Conservation (phyloP, 257 asterid species). For the Nemophila menziesii region DNA sequence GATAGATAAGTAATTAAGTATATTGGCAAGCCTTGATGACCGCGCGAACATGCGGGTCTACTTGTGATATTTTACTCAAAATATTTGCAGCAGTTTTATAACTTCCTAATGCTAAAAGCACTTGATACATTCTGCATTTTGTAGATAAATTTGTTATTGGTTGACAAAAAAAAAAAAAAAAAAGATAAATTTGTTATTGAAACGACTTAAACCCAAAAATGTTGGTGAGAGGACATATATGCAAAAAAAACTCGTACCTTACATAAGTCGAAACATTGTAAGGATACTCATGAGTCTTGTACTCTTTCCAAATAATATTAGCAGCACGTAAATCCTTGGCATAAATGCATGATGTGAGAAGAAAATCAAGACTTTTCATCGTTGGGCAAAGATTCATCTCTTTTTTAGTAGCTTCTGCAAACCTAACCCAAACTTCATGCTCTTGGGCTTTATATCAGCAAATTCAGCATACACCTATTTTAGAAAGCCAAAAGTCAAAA, state of each 20-base stretch:
- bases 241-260: conserved; percentile 50
- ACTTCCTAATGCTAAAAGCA: conserved; percentile 72
- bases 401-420: conserved; percentile 59
- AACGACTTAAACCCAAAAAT: too few species aligned
- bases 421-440: conserved; percentile 57
- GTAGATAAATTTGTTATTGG: too few species aligned
- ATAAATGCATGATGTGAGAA: conserved; percentile 56
- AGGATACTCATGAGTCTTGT: conserved; percentile 56
- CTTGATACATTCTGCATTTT: conserved; percentile 93
- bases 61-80: conserved; percentile 35
- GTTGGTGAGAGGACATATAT: not conserved
- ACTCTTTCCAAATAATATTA: conserved; percentile 68
- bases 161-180: too few species aligned
- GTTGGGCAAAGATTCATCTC: conserved; percentile 63
- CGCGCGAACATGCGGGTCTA: conserved; percentile 52
- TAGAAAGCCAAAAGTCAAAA: too few species aligned
- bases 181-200: too few species aligned
- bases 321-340: conserved; percentile 54
- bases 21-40: conserved; percentile 44
- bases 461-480: conserved; percentile 50
- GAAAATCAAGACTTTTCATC: conserved; percentile 72
- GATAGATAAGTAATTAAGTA: too few species aligned
- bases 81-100: conserved; percentile 39
- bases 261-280: conserved; percentile 68
- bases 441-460: conserved; percentile 48